Evolutionary conservation across 1,139 yeast genomes (phyloP).

Genomic region (Hansenula anomala): DNA sequence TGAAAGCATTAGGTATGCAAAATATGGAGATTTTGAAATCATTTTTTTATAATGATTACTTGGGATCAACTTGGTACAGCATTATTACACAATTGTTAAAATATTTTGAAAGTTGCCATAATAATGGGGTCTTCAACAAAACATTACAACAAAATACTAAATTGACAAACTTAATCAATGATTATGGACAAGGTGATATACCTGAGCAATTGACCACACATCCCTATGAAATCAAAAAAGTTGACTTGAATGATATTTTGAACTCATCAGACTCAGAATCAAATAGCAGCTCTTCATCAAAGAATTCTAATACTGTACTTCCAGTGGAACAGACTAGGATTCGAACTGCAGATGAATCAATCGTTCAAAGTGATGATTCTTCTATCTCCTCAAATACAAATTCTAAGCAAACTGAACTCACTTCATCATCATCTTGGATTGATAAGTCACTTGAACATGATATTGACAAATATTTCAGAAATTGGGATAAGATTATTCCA

Average conservation of each 20-base stretch:
- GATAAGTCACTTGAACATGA: slow-evolving; percentile 4
- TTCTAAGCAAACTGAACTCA: too few relatives aligned
- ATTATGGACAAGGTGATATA: slow-evolving; percentile 11
- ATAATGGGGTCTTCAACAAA: slow-evolving; percentile 3
- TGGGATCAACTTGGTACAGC: slow-evolving; percentile 7
- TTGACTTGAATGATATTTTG: slow-evolving; percentile 12
- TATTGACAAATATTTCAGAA: slow-evolving; percentile 10
- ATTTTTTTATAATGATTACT: slow-evolving; percentile 5
- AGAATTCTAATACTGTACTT: too few relatives aligned
- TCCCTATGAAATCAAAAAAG: slow-evolving; percentile 6
- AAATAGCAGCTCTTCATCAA: background rate
- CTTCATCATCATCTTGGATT: too few relatives aligned
- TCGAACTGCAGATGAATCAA: too few relatives aligned
- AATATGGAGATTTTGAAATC: slow-evolving; percentile 4
- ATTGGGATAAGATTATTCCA: slow-evolving; percentile 13
- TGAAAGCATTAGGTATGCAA: slow-evolving; percentile 4
- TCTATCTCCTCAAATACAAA: background rate
- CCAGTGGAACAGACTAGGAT: too few relatives aligned
- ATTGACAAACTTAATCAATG: slow-evolving; percentile 10
- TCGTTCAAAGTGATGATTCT: too few relatives aligned
- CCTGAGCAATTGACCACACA: slow-evolving; percentile 6
- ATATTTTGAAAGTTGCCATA: slow-evolving; percentile 5
- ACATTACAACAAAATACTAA: slow-evolving; percentile 4
- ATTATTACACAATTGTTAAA: slow-evolving; percentile 8
- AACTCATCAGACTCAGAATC: slow-evolving; percentile 3